Evolutionary conservation across 1,284 basidiomycete species (phyloP).

Genomic region (Vanrija sp.): DNA sequence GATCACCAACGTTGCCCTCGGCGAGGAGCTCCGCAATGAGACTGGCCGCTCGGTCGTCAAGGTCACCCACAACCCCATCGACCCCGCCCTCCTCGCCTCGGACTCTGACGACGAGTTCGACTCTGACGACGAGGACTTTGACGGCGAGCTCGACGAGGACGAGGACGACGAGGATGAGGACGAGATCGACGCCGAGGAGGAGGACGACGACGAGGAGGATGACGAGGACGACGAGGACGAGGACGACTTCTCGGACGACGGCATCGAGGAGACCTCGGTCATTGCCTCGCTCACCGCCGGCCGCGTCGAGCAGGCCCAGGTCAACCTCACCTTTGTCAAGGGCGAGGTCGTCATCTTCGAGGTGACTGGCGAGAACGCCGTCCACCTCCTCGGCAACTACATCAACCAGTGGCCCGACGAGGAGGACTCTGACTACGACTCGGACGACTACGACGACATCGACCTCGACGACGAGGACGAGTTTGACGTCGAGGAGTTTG

Average conservation of each 20-base stretch:
- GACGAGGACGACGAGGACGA: constrained; percentile 51
- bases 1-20: constrained; percentile 79
- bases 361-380: constrained; percentile 75
- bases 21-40: constrained; percentile 64
- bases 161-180: constrained; percentile 52
- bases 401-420: constrained; percentile 55
- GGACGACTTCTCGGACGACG: constrained; percentile 31
- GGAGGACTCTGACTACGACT: constrained; percentile 43
- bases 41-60: constrained; percentile 72
- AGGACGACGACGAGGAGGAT: constrained; percentile 42
- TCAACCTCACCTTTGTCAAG: constrained; percentile 71
- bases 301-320: constrained; percentile 68
- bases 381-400: constrained; percentile 88
- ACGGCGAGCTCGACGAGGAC: constrained; percentile 43
- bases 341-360: constrained; percentile 69
- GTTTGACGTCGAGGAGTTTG: constrained; percentile 52
- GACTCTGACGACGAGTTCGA: constrained; percentile 54
- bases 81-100: constrained; percentile 19
- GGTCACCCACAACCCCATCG: constrained; percentile 59
- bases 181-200: constrained; percentile 38
- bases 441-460: constrained; percentile 49
- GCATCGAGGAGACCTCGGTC: constrained; percentile 51
- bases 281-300: constrained; percentile 54
- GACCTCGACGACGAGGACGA: constrained; percentile 52
- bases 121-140: constrained; percentile 47